These are phyloP conservation scores for Cercospora nicotianae DNA, from an alignment of 2,329 filamentous ascomycete species.

Conservation along the genomic window DNA sequence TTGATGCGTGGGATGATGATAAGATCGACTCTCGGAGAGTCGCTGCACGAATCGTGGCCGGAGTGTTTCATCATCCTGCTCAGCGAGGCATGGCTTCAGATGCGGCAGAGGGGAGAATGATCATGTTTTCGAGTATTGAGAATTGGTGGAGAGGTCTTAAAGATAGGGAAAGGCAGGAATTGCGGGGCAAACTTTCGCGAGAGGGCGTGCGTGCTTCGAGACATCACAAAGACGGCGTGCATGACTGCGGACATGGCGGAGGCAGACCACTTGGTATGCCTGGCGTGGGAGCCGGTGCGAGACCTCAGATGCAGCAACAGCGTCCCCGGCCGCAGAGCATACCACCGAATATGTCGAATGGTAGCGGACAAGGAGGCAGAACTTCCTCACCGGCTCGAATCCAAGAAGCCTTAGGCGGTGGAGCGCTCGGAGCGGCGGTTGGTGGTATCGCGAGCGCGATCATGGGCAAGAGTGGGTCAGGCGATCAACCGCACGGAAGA, in stretches of 20 bases:
- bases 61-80: slow-evolving; percentile 82
- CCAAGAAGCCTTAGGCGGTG: slow-evolving; percentile 62
- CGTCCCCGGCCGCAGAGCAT: slow-evolving; percentile 38
- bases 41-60: slow-evolving; percentile 73
- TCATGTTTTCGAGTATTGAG: slow-evolving; percentile 76
- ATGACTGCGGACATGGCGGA: slow-evolving; percentile 86
- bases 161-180: slow-evolving; percentile 62
- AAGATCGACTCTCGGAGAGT: slow-evolving; percentile 66
- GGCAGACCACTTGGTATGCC: slow-evolving; percentile 76
- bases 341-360: slow-evolving; percentile 39
- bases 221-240: slow-evolving; percentile 83
- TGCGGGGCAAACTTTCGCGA: slow-evolving; percentile 73
- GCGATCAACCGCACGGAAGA: background rate
- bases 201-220: slow-evolving; percentile 72
- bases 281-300: slow-evolving; percentile 52
- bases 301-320: slow-evolving; percentile 49
- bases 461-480: background rate
- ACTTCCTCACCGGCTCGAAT: slow-evolving; percentile 35
- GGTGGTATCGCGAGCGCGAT: slow-evolving; percentile 63
- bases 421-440: slow-evolving; percentile 68
- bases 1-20: slow-evolving; percentile 83
- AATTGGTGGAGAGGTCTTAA: slow-evolving; percentile 76
- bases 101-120: slow-evolving; percentile 66
- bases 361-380: slow-evolving; percentile 34
- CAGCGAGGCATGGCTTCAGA: slow-evolving; percentile 48